phyloP scores from a whole-genome alignment of 805 yeast genomes.

The Lipomyces spencermartinsiae region DNA sequence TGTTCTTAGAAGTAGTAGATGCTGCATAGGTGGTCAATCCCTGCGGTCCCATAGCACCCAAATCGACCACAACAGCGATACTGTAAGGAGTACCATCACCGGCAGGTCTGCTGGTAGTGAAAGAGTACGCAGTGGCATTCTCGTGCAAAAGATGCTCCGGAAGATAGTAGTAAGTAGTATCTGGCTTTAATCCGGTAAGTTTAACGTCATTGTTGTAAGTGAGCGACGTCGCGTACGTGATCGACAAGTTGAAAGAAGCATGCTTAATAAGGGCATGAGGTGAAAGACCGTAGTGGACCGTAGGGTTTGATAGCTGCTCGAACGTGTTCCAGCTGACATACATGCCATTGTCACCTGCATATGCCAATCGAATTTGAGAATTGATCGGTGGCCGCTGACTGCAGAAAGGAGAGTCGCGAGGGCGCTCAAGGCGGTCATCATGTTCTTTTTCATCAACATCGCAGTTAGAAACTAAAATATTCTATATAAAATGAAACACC shows the following conservation, averaged over 20 bases:
- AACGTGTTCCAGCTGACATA: constrained; percentile 43
- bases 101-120: constrained; percentile 34
- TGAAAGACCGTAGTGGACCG: constrained; percentile 41
- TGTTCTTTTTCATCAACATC: background rate
- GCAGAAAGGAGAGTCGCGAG: background rate
- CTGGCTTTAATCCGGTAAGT: constrained; percentile 40
- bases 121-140: constrained; percentile 25
- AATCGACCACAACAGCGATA: constrained; percentile 33
- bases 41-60: constrained; percentile 37
- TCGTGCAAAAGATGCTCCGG: constrained; percentile 38
- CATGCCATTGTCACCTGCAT: constrained; percentile 41
- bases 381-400: constrained; percentile 2
- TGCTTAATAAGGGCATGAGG: constrained; percentile 11
- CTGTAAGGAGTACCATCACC: constrained; percentile 37
- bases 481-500: background rate
- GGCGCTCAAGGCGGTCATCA: constrained; percentile 3
- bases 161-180: constrained; percentile 43
- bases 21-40: constrained; percentile 17
- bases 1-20: constrained; percentile 19
- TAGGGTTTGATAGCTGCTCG: constrained; percentile 36
- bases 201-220: constrained; percentile 43
- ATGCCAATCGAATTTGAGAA: constrained; percentile 33
- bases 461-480: background rate
- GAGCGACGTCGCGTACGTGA: constrained; percentile 40
- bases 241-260: constrained; percentile 26